phyloP scores from a whole-genome alignment of 2,329 filamentous ascomycete genomes.

The Knufia petricola region DNA sequence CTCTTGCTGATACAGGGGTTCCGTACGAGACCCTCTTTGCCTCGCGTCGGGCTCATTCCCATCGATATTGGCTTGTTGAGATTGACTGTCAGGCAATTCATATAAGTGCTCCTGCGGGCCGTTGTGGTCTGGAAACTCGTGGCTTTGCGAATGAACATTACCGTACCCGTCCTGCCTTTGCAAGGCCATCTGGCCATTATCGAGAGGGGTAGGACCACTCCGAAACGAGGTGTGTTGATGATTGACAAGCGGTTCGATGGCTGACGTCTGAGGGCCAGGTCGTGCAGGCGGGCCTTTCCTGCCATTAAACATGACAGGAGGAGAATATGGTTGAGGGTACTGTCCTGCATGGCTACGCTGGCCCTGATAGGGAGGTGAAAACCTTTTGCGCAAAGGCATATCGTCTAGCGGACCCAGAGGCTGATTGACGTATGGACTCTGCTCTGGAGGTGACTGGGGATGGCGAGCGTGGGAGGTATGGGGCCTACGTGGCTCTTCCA shows the following conservation, averaged over 20 bases:
- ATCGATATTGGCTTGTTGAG: background rate
- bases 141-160: background rate
- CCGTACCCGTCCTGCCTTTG: background rate
- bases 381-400: slow-evolving; percentile 2
- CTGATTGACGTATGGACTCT: background rate
- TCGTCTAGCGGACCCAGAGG: background rate
- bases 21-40: background rate
- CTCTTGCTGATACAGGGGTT: background rate
- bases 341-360: background rate
- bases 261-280: background rate
- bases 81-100: background rate
- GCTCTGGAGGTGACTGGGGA: background rate
- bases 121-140: too few relatives aligned
- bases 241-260: background rate
- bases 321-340: background rate
- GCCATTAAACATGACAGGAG: background rate
- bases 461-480: background rate
- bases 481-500: background rate
- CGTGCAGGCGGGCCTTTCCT: background rate
- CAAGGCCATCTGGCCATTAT: background rate
- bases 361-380: background rate
- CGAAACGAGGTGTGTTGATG: too few relatives aligned
- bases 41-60: background rate
- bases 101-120: too few relatives aligned
- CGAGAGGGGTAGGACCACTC: background rate